phyloP scores from a whole-genome alignment of 2,329 filamentous ascomycete genomes.

The Beauveria sp. region DNA sequence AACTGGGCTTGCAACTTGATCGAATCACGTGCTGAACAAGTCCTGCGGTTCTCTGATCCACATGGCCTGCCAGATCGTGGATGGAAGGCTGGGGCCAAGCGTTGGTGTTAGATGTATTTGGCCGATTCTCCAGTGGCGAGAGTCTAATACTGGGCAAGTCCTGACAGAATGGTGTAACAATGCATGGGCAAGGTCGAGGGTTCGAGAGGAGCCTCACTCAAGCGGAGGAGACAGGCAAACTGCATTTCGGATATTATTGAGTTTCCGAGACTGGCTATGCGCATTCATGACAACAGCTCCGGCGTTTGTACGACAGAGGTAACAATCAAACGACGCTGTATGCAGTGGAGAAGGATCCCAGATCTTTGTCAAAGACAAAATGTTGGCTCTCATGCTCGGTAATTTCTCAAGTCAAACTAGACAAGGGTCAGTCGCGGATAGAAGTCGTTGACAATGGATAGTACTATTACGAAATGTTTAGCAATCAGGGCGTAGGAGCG shows the following conservation, averaged over 20 bases:
- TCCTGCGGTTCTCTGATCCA: slow-evolving; percentile 2
- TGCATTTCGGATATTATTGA: no score
- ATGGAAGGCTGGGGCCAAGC: neutral
- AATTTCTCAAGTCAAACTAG: no score
- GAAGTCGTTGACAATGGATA: no score
- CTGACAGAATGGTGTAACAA: neutral
- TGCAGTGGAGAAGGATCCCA: no score
- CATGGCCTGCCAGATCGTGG: neutral
- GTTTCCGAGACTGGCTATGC: neutral
- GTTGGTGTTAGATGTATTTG: neutral
- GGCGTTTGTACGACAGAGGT: no score
- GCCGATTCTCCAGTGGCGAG: neutral
- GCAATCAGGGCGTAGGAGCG: neutral
- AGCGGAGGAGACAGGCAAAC: neutral
- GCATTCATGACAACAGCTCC: no score
- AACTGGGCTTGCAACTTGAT: neutral
- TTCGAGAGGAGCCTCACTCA: neutral
- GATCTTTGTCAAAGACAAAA: no score
- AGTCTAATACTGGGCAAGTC: no score
- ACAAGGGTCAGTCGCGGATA: no score
- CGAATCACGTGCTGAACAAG: neutral
- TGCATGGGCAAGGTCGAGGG: neutral
- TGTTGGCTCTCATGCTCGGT: no score
- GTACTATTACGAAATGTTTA: neutral
- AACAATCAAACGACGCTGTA: no score